Evolutionary conservation across 2,329 filamentous ascomycete species (phyloP), one percentile per base, ranked within the genome.

Genomic region (Periglandula ipomoeae): DNA sequence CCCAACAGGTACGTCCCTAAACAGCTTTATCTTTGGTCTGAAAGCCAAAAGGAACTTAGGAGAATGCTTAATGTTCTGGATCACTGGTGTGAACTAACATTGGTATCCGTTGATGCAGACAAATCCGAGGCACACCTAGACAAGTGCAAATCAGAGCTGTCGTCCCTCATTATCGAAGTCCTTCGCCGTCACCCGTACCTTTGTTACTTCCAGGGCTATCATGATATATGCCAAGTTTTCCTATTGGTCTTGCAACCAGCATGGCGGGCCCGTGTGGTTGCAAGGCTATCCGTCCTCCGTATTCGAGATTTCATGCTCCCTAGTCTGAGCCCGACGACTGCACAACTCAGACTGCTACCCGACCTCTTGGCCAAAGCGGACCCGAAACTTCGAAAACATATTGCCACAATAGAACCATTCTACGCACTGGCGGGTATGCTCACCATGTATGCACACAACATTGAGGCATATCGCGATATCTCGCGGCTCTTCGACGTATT

Each of bases 301-400:
- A 96, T 98, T 62, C 82, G 93, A 53, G 93, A 98, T 69, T 98
- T 96, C 66, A 96, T 98, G 93, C 81, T 98, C 10, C 90, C 91
- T 8, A 88, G 82, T 37, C 79, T 98, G 40, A 74, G 80, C 13
- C 88, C 89, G 3, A 88, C 90, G 20, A 73, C 94, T 44, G 76
- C 83, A 48, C 93, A 98, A 66, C 80, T 98, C n/a, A 79, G 82
- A 35, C 78, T 98, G 11, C 83, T 98, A 48, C 90, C 89, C 6
- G 81, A 87, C 49, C 86, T 98, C 49, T 72, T 98, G 23, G 71
- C 78, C 53, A 75, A 74, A 32, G 84, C 82, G 22, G 89, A 96
- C 64, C 78, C 82, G 4, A 70, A 74, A 39, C 74, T 98, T 22
- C 85, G 80, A 63, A 70, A 67, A 7, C 91, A 95, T 67, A 73